Evolutionary conservation across 73 alveolate genomes (phyloP), one percentile per base, ranked within the genome.

Genomic region (Urostyla sp.): DNA sequence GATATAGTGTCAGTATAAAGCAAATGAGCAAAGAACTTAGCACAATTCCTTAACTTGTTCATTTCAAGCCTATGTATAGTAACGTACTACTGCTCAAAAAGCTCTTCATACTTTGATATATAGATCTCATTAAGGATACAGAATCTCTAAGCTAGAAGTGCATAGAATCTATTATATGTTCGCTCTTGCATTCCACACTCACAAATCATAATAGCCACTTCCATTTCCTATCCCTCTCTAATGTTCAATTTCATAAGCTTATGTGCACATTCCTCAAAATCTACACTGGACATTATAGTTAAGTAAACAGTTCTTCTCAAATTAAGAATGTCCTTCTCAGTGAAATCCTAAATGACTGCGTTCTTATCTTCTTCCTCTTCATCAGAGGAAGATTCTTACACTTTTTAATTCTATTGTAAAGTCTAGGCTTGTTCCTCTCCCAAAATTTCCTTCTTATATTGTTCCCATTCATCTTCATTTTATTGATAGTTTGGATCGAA

Each of bases 101-200:
- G 87, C 50, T 93, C 95, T 85, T 94, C 92, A 87, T 93, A 98
- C 75, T 91, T 85, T 74, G 96, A 98, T 67, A 91, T 81, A 80
- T 97, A 98, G 7, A 95, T 92, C 75, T 93, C 98, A 18, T 97
- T 95, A 73, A 98, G 89, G 35, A 87, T 88, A 79, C 99, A 98
- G 57, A 98, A 88, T 52, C 98, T 79, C 81, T 95, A 90, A 27
- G 98, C 98, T 26, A 95, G 66, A 40, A 94, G 87, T 1, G 98
- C 99, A 85, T 89, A 95, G 92, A 97, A 97, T 84, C 98, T 94
- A 49, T 92, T 83, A 86, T 94, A 97, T 32, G 99, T 92, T 69
- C 99, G 91, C 77, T 97, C 99, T 73, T 97, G 97, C 91, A 92
- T 94, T 80, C 99, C 94, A 56, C 99, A 95, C 75, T 97, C 99